These are phyloP conservation scores for Fusarium mangiferae DNA, from an alignment of 2,329 filamentous ascomycete species.

Conservation along the genomic window DNA sequence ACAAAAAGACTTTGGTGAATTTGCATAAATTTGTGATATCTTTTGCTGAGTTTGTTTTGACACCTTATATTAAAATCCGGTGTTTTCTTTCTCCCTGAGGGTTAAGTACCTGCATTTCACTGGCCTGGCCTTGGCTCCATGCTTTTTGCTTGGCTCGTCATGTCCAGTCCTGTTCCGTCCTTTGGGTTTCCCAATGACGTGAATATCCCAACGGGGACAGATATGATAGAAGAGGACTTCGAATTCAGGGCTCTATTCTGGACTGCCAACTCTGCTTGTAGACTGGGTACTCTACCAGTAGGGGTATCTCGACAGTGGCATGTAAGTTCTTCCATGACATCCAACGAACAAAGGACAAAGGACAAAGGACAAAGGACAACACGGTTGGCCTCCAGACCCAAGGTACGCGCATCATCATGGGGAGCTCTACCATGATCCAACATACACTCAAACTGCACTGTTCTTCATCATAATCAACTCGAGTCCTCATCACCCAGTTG, in stretches of 20 bases:
- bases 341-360: background rate
- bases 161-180: background rate
- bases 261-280: background rate
- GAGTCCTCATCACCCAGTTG: background rate
- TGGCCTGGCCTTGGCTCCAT: slow-evolving; percentile 6
- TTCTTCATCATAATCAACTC: background rate
- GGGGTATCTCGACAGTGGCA: background rate
- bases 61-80: no score
- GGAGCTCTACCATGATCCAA: background rate
- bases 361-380: background rate
- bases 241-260: background rate
- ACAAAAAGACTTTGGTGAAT: no score
- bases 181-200: background rate
- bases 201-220: background rate
- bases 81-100: no score
- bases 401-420: background rate
- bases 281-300: background rate
- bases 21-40: no score
- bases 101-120: background rate
- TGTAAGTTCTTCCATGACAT: background rate
- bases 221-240: background rate
- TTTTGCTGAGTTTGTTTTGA: no score
- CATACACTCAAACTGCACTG: background rate
- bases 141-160: slow-evolving; percentile 17
- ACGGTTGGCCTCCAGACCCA: background rate